Base-by-base conservation (phyloP, 176 grass and related monocot genomes). In the Pharus latifolius region DNA sequence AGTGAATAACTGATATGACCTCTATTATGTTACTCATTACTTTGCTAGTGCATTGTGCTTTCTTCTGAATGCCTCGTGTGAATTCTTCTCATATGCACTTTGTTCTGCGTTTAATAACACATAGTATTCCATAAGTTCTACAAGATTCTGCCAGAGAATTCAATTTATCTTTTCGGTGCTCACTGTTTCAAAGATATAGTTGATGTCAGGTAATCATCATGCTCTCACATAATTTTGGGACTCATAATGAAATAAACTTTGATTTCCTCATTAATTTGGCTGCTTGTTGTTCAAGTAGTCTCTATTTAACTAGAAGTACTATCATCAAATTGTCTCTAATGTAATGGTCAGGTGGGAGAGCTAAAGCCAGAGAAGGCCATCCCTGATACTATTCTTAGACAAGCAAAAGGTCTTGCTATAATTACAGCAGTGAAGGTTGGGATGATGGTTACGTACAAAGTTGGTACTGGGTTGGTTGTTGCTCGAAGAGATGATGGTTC, bases 351-450 rank as follows among this genome's bases (percentile, higher is more conserved):
- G 91, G 81, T 91, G 54, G 91, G 84, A 67, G 67, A 47, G 69
- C 12, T 91, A 66, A 96, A 77, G 64, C 81, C 84, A 40, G 88
- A 89, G 67, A 86, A 93, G 60, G 75, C 82, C 51, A 86, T 86
- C 38, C 90, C 82, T 57, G 86, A 83, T 46, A 55, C 59, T 29
- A 93, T 89, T 63, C 82, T 89, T 37, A 93, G 60, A 73, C 85
- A 93, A 83, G 85, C 90, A 59, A 88, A 89, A 85, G 90, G 90
- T 25, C 75, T 93, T 79, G 90, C 85, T 40, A 78, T 93, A 72
- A 63, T 93, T 72, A 93, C 90, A 44, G 78, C 89, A 44, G 90
- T 76, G 52, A 93, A 89, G 56, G 90, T 86, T 7, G 90, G 82
- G 15, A 33, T 86, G 65, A 86, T 93, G 82, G 67, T 93, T 50